Evolutionary conservation across 805 yeast species (phyloP).

Genomic region (Blastobotrys attinorum): DNA sequence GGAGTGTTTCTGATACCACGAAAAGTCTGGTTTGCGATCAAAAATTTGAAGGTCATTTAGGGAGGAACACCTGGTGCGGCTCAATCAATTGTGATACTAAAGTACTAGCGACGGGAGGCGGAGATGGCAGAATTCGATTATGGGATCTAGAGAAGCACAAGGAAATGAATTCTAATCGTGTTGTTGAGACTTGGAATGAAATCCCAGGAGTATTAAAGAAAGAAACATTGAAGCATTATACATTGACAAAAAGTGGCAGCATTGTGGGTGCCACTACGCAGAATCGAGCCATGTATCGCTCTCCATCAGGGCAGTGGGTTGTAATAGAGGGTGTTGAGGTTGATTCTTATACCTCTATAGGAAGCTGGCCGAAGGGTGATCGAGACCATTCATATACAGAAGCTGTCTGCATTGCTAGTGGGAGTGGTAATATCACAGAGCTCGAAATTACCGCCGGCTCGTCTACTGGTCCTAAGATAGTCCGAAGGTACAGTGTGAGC

Average conservation of each 20-base stretch:
- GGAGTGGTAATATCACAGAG: slow-evolving; percentile 23
- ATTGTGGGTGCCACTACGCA: not conserved
- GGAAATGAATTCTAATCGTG: not conserved
- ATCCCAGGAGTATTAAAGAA: slow-evolving; percentile 25
- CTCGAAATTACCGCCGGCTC: slow-evolving; percentile 15
- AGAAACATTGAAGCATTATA: slow-evolving; percentile 54
- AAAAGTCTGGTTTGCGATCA: slow-evolving; percentile 34
- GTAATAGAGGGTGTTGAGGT: slow-evolving; percentile 6
- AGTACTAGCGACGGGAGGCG: slow-evolving; percentile 80
- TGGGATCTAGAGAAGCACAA: slow-evolving; percentile 35
- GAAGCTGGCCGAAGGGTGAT: slow-evolving; percentile 36
- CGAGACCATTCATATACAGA: too few relatives aligned
- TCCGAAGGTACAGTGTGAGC: slow-evolving; percentile 19
- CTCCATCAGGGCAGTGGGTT: slow-evolving; percentile 7
- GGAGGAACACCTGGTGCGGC: slow-evolving; percentile 73
- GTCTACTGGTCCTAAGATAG: slow-evolving; percentile 4
- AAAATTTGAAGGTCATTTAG: slow-evolving; percentile 64
- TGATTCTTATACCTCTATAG: slow-evolving; percentile 15
- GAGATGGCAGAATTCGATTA: slow-evolving; percentile 75
- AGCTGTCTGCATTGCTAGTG: slow-evolving; percentile 36
- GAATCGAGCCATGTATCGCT: not conserved
- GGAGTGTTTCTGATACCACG: slow-evolving; percentile 42
- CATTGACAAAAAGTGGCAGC: not conserved
- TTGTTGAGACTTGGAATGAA: not conserved
- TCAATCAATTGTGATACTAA: slow-evolving; percentile 50